These are phyloP conservation scores for Lepidopterella palustris DNA, from an alignment of 495 filamentous ascomycete genomes.

Conservation along the genomic window DNA sequence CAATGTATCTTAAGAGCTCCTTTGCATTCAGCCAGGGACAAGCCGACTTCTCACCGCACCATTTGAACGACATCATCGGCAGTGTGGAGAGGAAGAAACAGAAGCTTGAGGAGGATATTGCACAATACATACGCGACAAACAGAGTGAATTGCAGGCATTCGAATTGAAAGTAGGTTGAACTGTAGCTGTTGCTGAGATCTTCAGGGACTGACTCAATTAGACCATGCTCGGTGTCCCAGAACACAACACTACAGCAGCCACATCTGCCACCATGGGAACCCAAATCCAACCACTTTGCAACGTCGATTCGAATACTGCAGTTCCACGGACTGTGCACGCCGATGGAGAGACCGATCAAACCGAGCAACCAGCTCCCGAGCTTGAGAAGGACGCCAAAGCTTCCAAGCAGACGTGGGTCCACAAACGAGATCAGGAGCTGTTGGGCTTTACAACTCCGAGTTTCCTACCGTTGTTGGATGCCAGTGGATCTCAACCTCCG, in stretches of 20 bases:
- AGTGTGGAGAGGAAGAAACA: conserved; percentile 22
- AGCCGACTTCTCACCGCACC: conserved; percentile 14
- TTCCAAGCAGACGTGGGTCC: conserved; percentile 22
- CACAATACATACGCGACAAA: conserved; percentile 22
- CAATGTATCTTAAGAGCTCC: not conserved
- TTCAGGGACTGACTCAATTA: conserved; percentile 10
- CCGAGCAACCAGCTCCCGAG: not conserved
- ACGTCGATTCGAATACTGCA: not conserved
- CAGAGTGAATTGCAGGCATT: conserved; percentile 19
- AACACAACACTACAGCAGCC: conserved; percentile 1
- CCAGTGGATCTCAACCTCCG: not conserved
- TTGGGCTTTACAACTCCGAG: conserved; percentile 23
- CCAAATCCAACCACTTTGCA: not conserved
- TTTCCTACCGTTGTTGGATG: conserved; percentile 24
- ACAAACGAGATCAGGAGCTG: conserved; percentile 26
- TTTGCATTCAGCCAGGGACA: not conserved
- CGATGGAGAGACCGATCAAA: not conserved
- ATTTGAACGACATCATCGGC: conserved; percentile 17
- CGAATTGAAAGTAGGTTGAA: conserved; percentile 14
- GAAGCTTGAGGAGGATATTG: conserved; percentile 26
- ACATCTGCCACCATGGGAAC: not conserved
- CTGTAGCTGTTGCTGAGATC: not conserved
- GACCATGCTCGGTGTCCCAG: too few relatives aligned
- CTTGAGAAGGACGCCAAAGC: conserved; percentile 5
- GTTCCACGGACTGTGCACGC: not conserved